Percentiles rank a stretch among this genome's conserved stretches.
These are phyloP conservation scores for Carex scoparia DNA, from an alignment of 176 grass and related monocot genomes.

Conservation along the genomic window DNA sequence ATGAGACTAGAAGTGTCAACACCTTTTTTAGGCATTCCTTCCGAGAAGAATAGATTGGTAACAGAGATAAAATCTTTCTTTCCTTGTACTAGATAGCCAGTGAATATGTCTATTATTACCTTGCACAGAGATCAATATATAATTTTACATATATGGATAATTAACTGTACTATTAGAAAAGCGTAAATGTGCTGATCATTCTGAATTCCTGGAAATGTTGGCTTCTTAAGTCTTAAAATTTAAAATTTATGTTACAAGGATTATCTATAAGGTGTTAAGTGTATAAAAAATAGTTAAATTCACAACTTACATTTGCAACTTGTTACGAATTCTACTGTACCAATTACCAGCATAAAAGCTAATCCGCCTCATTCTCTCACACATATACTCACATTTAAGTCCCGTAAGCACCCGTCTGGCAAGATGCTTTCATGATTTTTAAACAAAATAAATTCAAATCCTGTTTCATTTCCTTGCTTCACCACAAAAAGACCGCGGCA, in stretches of 20 bases:
- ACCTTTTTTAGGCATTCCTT: too few species aligned
- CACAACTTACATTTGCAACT: background rate
- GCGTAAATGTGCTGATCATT: background rate
- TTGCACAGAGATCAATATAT: too few species aligned
- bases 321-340: background rate
- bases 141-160: background rate
- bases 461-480: background rate
- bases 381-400: background rate
- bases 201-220: background rate
- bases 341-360: background rate
- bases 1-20: too few species aligned
- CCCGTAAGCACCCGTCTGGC: too few species aligned
- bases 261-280: background rate
- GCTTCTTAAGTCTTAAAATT: background rate
- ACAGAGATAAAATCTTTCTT: too few species aligned
- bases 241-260: background rate
- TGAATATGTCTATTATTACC: background rate
- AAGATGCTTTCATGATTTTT: background rate
- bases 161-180: background rate
- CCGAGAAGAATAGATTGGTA: too few species aligned
- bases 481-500: constrained; percentile 17
- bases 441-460: background rate
- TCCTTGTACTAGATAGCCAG: background rate
- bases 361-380: background rate
- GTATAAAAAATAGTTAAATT: too few species aligned